These are phyloP conservation scores for Skeletonema menzelii DNA, from an alignment of 108 stramenopile species.

Conservation along the genomic window DNA sequence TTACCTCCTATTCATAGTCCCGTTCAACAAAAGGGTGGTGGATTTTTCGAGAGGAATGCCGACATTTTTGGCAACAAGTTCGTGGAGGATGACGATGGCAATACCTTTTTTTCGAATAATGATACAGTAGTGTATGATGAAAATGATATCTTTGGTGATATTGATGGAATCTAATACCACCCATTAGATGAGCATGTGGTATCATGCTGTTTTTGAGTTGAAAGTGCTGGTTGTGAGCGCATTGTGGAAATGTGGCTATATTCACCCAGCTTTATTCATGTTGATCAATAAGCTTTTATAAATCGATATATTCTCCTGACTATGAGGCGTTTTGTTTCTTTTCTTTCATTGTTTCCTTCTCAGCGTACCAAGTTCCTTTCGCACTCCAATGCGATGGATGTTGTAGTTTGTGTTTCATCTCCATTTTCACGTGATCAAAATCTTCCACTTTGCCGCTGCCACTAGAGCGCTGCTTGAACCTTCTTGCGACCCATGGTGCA, in stretches of 20 bases:
- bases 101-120: neutral
- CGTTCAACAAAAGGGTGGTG: neutral
- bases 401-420: constrained; percentile 17
- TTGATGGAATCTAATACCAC: neutral
- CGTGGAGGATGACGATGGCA: neutral
- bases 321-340: too few species aligned
- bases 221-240: neutral
- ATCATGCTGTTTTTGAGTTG: neutral
- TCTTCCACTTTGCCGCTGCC: constrained; percentile 13
- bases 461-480: constrained; percentile 26
- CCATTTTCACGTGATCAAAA: constrained; percentile 33
- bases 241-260: neutral
- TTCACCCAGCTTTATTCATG: neutral
- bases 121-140: neutral
- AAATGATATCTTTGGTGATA: neutral
- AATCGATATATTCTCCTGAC: neutral
- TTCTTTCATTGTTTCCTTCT: neutral
- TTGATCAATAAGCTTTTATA: neutral
- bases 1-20: neutral
- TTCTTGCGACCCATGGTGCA: constrained; percentile 41
- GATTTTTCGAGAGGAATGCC: neutral
- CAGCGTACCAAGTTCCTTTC: neutral
- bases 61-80: neutral
- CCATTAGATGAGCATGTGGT: neutral
- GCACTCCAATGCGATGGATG: constrained; percentile 5